These are phyloP conservation scores for Pholiota molesta DNA, from an alignment of 768 basidiomycete genomes.

Conservation along the genomic window DNA sequence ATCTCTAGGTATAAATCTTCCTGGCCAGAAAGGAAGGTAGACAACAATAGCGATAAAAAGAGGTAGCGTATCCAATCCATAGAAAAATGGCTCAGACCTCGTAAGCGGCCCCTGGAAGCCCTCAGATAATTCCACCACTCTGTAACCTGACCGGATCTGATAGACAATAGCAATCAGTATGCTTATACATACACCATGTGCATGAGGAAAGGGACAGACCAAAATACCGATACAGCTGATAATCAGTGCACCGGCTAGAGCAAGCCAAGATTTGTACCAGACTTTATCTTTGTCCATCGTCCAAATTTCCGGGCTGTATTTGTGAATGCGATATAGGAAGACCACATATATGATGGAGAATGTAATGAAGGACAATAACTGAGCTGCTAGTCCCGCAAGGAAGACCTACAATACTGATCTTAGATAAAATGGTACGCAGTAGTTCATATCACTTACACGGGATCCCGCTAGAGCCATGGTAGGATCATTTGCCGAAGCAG, in stretches of 20 bases:
- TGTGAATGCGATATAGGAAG: slow-evolving; percentile 53
- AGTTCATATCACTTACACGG: slow-evolving; percentile 30
- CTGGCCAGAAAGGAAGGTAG: slow-evolving; percentile 69
- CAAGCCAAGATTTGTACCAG: slow-evolving; percentile 63
- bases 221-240: slow-evolving; percentile 67
- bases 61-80: slow-evolving; percentile 66
- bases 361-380: slow-evolving; percentile 52
- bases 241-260: slow-evolving; percentile 50
- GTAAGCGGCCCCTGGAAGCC: slow-evolving; percentile 64
- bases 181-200: neutral
- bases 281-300: slow-evolving; percentile 33
- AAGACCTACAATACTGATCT: slow-evolving; percentile 44
- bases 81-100: slow-evolving; percentile 64
- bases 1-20: slow-evolving; percentile 54
- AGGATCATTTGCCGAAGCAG: slow-evolving; percentile 39
- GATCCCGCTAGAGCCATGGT: slow-evolving; percentile 32
- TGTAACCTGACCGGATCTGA: slow-evolving; percentile 67
- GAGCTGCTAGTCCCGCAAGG: slow-evolving; percentile 57
- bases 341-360: slow-evolving; percentile 50
- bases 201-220: slow-evolving; percentile 37
- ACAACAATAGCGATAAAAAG: slow-evolving; percentile 60
- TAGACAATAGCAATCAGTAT: slow-evolving; percentile 1
- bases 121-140: slow-evolving; percentile 60
- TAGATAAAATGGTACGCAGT: neutral
- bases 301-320: slow-evolving; percentile 43